Base-by-base conservation (phyloP, 2,329 filamentous ascomycete genomes). In the Alternaria postmessia region DNA sequence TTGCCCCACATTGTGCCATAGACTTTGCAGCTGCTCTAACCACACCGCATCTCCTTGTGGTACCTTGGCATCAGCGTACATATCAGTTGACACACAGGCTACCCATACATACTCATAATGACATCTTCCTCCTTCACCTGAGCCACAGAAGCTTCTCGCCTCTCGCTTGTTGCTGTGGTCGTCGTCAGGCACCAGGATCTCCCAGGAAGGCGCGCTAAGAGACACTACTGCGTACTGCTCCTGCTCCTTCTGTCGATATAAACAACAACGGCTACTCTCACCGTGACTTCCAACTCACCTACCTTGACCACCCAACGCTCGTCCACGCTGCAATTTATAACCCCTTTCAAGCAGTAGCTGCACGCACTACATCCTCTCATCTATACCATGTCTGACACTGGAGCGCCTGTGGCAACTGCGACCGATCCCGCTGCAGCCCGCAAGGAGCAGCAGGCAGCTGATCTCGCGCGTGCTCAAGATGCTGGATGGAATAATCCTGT, bases 401-500 rank as follows among this genome's bases (percentile, higher is more conserved):
- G 57, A 30, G 28, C 51, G 24, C 44, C 67, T 7, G 48, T 60
- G 20, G 46, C 54, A 14, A 59, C 46, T 44, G 53, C 63, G 5
- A 26, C 20, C 51, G 66, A 70, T 26, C 54, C 64, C 32, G 58
- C 68, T 57, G 63, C 58, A 44, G 57, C 62, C 52, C 69, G 67
- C 57, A 70, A 73, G 58, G 67, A 68, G 49, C 68, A 72, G 56
- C 66, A 66, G n/a, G 64, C 57, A 7, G 61, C 69, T 9, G 67
- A 75, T 47, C 60, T 76, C 12, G 69, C 71, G 32, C 68, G 64
- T 18, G 68, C 69, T 30, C 71, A 72, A n/a, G 72, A 75, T 5
- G 68, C 68, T 7, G 81, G 81, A 12, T 89, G 86, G 86, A 78
- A 78, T 9, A 69, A 82, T 48, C 79, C 79, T 0, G 74, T 79